A percentile compares a stretch with the other conserved stretches of the same genome.
These are phyloP conservation scores for Cutaneotrichosporon spelunceum DNA, from an alignment of 1,284 basidiomycete genomes.

Conservation along the genomic window DNA sequence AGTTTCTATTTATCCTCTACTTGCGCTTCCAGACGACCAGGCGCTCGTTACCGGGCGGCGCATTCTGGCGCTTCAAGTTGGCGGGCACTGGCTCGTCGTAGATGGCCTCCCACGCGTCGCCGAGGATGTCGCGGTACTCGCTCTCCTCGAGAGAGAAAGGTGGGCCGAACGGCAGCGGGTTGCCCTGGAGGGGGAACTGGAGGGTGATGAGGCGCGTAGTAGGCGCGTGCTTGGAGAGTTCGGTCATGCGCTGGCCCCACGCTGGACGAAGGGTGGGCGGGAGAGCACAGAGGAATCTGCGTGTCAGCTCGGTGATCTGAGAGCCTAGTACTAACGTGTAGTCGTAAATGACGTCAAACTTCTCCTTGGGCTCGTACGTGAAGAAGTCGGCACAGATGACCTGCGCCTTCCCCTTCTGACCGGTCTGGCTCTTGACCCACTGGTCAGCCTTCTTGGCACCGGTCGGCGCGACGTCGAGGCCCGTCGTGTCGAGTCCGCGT, in stretches of 20 bases:
- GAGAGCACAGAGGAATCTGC: constrained; percentile 69
- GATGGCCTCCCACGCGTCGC: constrained; percentile 45
- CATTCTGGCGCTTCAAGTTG: constrained; percentile 39
- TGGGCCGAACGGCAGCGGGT: constrained; percentile 55
- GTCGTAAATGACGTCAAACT: constrained; percentile 63
- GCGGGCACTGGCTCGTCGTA: constrained; percentile 61
- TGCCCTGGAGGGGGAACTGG: constrained; percentile 55
- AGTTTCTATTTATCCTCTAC: background rate
- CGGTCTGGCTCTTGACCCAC: constrained; percentile 48
- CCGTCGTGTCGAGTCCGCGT: constrained; percentile 56
- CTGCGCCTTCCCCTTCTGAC: constrained; percentile 4
- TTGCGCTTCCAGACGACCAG: constrained; percentile 24
- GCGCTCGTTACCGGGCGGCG: constrained; percentile 20
- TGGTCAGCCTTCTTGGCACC: constrained; percentile 58
- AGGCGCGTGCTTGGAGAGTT: constrained; percentile 60
- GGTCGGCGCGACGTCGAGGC: constrained; percentile 60
- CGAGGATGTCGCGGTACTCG: constrained; percentile 60
- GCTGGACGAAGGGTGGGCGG: constrained; percentile 57
- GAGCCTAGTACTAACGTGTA: constrained; percentile 58
- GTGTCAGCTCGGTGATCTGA: constrained; percentile 14
- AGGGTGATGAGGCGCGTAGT: constrained; percentile 59
- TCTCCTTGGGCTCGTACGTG: constrained; percentile 50
- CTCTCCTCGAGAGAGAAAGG: constrained; percentile 62
- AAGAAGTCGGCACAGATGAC: constrained; percentile 61
- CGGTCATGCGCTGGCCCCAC: constrained; percentile 62